Base-by-base conservation (phyloP, 139 green algal genomes). In the Tetradesmus obliquus region DNA sequence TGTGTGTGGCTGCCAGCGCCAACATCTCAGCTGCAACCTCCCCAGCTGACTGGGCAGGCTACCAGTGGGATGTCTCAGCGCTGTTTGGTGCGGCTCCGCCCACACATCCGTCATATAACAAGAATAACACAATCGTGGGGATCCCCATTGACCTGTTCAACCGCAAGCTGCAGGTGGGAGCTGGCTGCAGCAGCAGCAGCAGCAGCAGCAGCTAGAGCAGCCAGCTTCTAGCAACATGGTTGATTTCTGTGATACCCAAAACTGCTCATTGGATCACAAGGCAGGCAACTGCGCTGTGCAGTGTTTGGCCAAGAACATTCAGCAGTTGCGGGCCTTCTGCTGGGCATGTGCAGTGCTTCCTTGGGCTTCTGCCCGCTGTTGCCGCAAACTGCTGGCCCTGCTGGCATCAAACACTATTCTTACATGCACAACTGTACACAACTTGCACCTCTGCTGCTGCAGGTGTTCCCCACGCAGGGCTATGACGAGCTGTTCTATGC, bases 381-480 rank as follows among this genome's bases (percentile, higher is more conserved):
- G 57, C 57, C 57, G 57, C 57, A 8, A 66, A 66, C 57, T 66
- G 57, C 57, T 66, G 57, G 9, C 57, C 32, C 32, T 45, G 32
- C 32, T 45, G 32, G 32, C 32, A 45, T 45, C 32, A 45, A 45
- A 45, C 32, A 45, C 32, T 45, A 45, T 45, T 0, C 0, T 45
- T 45, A 45, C 32, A 45, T 45, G 32, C 32, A 45, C 32, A 45
- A 45, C 32, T 45, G 57, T 13, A 22, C 69, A 79, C 19, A 5
- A 55, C 76, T 83, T 57, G n/a, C 32, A 13, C 8, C 76, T 54
- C 82, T 53, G 4, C 13, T 87, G 55, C 12, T 71, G 51, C 85
- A 94, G 92, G 89, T 94, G 17, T 94, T 94, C 19, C 92, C 92
- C 13, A 51, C 8, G 3, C 72, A 80, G n/a, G 92, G 86, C n/a